phyloP scores from a whole-genome alignment of 108 stramenopile species.

The Stephanodiscus minutulus region DNA sequence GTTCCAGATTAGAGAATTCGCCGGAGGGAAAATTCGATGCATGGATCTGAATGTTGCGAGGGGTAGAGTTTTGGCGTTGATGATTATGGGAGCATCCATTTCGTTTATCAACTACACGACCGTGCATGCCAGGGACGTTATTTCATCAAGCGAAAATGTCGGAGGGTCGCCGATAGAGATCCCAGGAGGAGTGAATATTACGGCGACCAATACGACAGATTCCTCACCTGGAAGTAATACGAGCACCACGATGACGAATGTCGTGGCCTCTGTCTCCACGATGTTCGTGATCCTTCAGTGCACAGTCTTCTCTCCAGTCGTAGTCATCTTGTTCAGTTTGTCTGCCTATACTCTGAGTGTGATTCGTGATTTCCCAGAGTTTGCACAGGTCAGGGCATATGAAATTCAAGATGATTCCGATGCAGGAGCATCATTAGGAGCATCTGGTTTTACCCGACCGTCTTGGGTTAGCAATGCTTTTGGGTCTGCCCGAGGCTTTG shows the following conservation, averaged over 20 bases:
- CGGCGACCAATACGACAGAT: not conserved
- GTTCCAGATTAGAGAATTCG: not conserved
- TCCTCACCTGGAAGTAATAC: not conserved
- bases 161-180: not conserved
- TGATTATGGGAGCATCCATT: constrained; percentile 19
- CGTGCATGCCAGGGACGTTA: not conserved
- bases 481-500: not conserved
- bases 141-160: not conserved
- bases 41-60: constrained; percentile 30
- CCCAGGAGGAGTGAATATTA: not conserved
- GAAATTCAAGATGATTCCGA: constrained; percentile 8
- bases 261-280: not conserved
- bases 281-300: constrained; percentile 13
- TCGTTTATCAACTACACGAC: constrained; percentile 21
- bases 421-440: not conserved
- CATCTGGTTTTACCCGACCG: not conserved
- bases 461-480: constrained; percentile 19
- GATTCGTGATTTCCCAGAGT: constrained; percentile 32
- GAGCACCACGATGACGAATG: not conserved
- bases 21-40: not conserved
- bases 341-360: constrained; percentile 24
- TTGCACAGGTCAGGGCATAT: constrained; percentile 24
- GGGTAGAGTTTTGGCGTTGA: constrained; percentile 24
- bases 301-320: constrained; percentile 26
- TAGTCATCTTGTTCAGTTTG: constrained; percentile 25